These are phyloP conservation scores for Oxytropis ochrocephala DNA, from an alignment of 306 rosid species.

Conservation along the genomic window DNA sequence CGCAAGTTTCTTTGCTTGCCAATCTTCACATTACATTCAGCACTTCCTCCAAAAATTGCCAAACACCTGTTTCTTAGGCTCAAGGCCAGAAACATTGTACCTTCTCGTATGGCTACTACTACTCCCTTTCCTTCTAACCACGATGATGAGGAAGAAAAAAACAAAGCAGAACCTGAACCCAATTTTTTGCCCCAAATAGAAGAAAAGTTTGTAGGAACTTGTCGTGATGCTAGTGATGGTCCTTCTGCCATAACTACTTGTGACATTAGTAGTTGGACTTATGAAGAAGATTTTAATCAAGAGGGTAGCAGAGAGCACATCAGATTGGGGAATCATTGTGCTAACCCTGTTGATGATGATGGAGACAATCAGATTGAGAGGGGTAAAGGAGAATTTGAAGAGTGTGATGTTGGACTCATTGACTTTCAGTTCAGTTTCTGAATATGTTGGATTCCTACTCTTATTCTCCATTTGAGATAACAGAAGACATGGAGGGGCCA, in stretches of 20 bases:
- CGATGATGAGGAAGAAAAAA: constrained; percentile 3
- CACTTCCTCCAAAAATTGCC: constrained; percentile 43
- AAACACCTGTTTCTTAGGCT: constrained; percentile 38
- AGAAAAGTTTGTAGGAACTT: constrained; percentile 17
- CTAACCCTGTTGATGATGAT: constrained; percentile 8
- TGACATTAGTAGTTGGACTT: constrained; percentile 5
- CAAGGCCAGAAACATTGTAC: constrained; percentile 31
- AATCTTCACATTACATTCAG: constrained; percentile 9
- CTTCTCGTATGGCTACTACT: constrained; percentile 1
- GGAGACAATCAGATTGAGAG: not conserved
- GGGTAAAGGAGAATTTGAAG: constrained; percentile 14
- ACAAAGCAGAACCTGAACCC: not conserved
- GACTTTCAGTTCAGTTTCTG: constrained; percentile 32
- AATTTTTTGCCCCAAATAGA: constrained; percentile 1
- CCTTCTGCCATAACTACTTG: constrained; percentile 6
- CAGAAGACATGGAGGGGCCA: constrained; percentile 31
- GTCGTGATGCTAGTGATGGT: constrained; percentile 2
- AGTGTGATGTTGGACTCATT: constrained; percentile 2
- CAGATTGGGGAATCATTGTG: not conserved
- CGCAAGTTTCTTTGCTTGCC: constrained; percentile 33
- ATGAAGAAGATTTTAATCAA: constrained; percentile 19
- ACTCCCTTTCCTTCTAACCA: constrained; percentile 5
- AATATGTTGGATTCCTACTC: constrained; percentile 20
- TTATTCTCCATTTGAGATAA: constrained; percentile 29
- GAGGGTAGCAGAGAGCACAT: constrained; percentile 9